Base-by-base conservation (phyloP, 371 early-diverging fungal genomes). In the Circinella minor region DNA sequence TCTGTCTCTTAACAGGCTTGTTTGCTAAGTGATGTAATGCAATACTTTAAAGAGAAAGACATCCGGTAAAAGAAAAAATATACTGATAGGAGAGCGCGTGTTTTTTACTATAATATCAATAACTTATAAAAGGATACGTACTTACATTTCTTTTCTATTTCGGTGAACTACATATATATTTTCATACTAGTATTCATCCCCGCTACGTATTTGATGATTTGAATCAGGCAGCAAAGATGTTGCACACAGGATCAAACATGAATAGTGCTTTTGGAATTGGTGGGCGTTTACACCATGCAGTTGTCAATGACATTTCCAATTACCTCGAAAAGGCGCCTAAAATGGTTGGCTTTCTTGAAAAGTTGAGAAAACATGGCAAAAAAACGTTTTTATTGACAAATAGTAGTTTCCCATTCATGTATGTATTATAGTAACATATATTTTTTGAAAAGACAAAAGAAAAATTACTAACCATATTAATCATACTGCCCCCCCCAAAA, bases 131-230 rank as follows among this genome's bases (percentile, higher is more conserved):
- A 27, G 27, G 27, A 27, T 27, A n/a, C n/a, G n/a, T n/a, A 27
- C 27, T 27, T 27, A 27, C 27, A 27, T 27, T 27, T 27, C 27
- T 27, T 1, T 27, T 27, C 27, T 27, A 27, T 27, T 27, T 27
- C 27, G 27, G 27, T 27, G 27, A 27, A 27, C 27, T 27, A 27
- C 27, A 27, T 27, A 27, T 39, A 47, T 3, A 57, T 9, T n/a
- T 9, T 57, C 1, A 10, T 57, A 34, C 17, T 51, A 83, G 83
- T 34, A 89, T 90, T 64, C 89, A 89, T 73, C 89, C 89, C 63
- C 84, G 89, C 20, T 88, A 89, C 62, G 69, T 90, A n/a, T 86
- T 84, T 6, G 89, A 90, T 63, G 91, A 90, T 67, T 83, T 90
- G 2, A 81, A 77, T 27, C 67, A 77, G 2, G 86, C 87, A 1